Base-by-base conservation (phyloP, 2,329 filamentous ascomycete genomes). In the Aschersonia sp. region DNA sequence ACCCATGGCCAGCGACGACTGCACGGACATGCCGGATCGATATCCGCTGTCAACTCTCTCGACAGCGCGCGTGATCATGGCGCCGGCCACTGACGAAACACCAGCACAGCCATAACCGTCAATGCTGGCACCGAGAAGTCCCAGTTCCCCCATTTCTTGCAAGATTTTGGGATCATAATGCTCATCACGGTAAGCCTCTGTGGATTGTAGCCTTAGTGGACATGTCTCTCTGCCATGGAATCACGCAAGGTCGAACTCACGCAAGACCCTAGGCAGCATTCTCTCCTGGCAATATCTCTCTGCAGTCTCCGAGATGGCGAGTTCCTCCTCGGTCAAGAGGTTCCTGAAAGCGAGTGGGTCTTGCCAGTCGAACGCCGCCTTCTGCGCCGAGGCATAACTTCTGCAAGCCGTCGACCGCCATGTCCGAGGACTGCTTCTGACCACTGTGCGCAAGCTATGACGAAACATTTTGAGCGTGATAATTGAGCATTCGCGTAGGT, bases 271-370 rank as follows among this genome's bases (percentile, higher is more conserved):
- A 46, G 92, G 92, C 42, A 85, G 70, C 68, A 98, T 73, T 51
- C 79, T 78, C 63, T 97, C 89, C 65, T 97, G 90, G 62, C 89
- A 97, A 61, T 97, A 98, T 51, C 86, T 78, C 65, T 94, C 85
- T 35, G 90, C 90, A 5, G 87, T 94, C 58, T 96, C 87, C 42
- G 84, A 75, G 55, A 98, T 90, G 11, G 89, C 87, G 54, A 87
- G 62, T 65, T 98, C 92, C 51, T 98, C 92, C 54, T 94, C 86
- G 1, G 88, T 95, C 58, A 88, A 76, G 43, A 95, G 68, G 58
- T 79, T 83, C 58, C 79, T 81, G 37, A 82, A 73, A 30, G 75
- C 76, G 50, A 98, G 71, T 22, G 92, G 89, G 61, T 98, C 92
- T 63, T 92, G 78, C 90, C 92, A 98, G 63, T 94, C 81, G 64